These are phyloP conservation scores for Ophiorrhiza pumila DNA, from an alignment of 257 asterid species.

Conservation along the genomic window DNA sequence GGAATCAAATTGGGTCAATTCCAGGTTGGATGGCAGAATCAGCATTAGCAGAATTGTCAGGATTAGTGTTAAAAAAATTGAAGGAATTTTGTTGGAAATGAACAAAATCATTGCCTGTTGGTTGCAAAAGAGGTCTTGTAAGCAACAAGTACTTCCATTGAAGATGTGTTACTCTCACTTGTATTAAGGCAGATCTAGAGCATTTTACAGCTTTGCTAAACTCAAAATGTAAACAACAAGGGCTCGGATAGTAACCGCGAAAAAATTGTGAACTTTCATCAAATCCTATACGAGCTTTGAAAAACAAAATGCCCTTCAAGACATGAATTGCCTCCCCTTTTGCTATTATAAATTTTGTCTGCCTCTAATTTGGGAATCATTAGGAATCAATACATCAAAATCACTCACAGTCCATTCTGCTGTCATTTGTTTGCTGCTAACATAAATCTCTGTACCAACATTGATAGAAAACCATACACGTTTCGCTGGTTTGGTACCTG, in stretches of 20 bases:
- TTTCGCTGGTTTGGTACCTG: conserved; percentile 73
- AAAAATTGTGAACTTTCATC: too few relatives aligned
- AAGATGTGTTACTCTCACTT: neutral
- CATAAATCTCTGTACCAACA: conserved; percentile 78
- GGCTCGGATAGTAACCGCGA: too few relatives aligned
- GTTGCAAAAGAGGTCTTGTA: too few relatives aligned
- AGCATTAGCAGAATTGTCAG: too few relatives aligned
- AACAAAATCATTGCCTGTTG: too few relatives aligned
- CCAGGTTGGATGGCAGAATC: too few relatives aligned
- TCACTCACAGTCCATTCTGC: conserved; percentile 82
- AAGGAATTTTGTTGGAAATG: too few relatives aligned
- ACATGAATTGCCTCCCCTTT: neutral
- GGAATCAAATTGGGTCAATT: too few relatives aligned
- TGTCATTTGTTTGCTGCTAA: conserved; percentile 52
- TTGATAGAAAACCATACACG: conserved; percentile 75
- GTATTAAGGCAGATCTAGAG: neutral
- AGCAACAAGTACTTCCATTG: too few relatives aligned
- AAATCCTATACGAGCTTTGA: neutral
- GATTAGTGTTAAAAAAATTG: too few relatives aligned
- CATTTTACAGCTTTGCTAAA: too few relatives aligned
- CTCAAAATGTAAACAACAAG: neutral
- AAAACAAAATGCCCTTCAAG: neutral
- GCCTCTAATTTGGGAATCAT: conserved; percentile 20
- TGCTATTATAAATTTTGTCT: conserved; percentile 10
- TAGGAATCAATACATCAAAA: conserved; percentile 61